Evolutionary conservation across 2,329 filamentous ascomycete genomes (phyloP).

Genomic region (Juglanconis sp.): DNA sequence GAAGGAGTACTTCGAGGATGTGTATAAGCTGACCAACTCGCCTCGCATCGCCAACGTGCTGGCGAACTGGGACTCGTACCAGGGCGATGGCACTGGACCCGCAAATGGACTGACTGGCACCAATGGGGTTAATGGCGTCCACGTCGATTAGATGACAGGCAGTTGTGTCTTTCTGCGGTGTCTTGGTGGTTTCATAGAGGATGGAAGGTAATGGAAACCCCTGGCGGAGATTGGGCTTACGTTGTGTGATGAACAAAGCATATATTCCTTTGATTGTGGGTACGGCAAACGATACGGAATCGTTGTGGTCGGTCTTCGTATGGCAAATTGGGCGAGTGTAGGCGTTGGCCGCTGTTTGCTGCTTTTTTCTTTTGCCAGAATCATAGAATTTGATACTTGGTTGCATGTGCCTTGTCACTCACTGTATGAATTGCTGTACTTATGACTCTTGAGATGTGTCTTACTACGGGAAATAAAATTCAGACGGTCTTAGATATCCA

Average conservation of each 20-base stretch:
- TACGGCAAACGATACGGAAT: conserved; percentile 2
- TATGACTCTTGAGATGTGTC: not conserved
- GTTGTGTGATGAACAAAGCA: conserved; percentile 9
- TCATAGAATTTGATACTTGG: not conserved
- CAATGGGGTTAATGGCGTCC: conserved; percentile 8
- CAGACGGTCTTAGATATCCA: conserved; percentile 4
- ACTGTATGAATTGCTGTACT: not conserved
- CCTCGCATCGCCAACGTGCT: conserved; percentile 74
- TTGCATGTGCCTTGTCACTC: not conserved
- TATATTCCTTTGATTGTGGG: conserved; percentile 3
- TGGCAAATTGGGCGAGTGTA: conserved; percentile 6
- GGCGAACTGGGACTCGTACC: conserved; percentile 81
- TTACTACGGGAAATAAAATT: not conserved
- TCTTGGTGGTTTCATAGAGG: not conserved
- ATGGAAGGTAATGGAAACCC: not conserved
- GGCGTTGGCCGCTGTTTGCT: conserved; percentile 17
- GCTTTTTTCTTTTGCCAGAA: not conserved
- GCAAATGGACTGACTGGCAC: conserved; percentile 8
- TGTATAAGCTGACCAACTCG: conserved; percentile 88
- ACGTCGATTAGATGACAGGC: conserved; percentile 2
- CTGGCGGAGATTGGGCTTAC: not conserved
- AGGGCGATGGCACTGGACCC: conserved; percentile 42
- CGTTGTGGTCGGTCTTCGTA: conserved; percentile 10
- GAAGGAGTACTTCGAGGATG: conserved; percentile 99
- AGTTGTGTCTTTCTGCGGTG: not conserved